These are phyloP conservation scores for Rhynchospora pubera DNA, from an alignment of 176 grass and related monocot genomes.

Conservation along the genomic window DNA sequence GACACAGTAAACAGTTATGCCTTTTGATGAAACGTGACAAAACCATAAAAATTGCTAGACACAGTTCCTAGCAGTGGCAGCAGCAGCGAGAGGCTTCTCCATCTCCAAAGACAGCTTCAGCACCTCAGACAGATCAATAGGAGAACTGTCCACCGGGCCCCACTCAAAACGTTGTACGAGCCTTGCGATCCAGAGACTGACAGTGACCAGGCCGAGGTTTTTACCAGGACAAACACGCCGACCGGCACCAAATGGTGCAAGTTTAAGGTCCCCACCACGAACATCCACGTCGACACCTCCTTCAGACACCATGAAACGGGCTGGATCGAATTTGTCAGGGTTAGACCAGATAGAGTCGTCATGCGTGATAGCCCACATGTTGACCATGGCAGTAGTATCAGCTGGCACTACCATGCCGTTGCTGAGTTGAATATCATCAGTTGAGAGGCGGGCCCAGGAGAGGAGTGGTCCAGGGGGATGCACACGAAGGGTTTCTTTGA, in stretches of 20 bases:
- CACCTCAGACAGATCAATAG: constrained; percentile 48
- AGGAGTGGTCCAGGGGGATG: constrained; percentile 58
- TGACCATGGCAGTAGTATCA: constrained; percentile 65
- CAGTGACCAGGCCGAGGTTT: constrained; percentile 65
- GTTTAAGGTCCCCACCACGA: constrained; percentile 53
- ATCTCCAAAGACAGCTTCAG: constrained; percentile 72
- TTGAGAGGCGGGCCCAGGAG: constrained; percentile 66
- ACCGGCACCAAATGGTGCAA: constrained; percentile 60
- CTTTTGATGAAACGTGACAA: too few species aligned
- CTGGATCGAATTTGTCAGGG: constrained; percentile 37
- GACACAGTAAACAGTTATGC: too few species aligned
- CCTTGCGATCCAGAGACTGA: constrained; percentile 47
- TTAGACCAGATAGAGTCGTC: constrained; percentile 40
- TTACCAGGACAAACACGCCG: constrained; percentile 69
- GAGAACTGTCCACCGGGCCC: constrained; percentile 3
- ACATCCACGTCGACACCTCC: constrained; percentile 66
- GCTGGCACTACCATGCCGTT: constrained; percentile 67
- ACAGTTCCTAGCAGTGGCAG: constrained; percentile 16
- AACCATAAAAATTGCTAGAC: background rate
- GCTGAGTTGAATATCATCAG: constrained; percentile 41
- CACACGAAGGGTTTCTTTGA: constrained; percentile 55
- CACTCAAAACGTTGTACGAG: constrained; percentile 54
- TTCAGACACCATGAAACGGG: constrained; percentile 36
- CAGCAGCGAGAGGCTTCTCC: constrained; percentile 45
- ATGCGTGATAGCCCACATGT: constrained; percentile 79